These are phyloP conservation scores for Neurospora tetrasperma DNA, from an alignment of 495 filamentous ascomycete species.

Conservation along the genomic window DNA sequence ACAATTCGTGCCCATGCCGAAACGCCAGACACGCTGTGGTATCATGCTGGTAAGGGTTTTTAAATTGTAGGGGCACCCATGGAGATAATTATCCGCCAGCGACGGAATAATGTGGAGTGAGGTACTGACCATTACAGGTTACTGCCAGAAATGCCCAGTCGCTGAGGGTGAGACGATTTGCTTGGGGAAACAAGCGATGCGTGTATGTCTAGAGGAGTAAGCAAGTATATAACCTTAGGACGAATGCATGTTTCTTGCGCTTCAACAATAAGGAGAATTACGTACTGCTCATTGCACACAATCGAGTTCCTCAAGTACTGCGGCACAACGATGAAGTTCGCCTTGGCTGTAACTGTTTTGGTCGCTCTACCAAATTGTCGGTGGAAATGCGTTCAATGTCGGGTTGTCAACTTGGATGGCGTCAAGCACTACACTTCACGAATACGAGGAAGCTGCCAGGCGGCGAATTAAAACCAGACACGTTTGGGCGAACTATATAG, in stretches of 20 bases:
- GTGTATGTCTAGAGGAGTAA: not conserved
- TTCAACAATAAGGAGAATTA: not conserved
- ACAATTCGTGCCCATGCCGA: not conserved
- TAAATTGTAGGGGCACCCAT: not conserved
- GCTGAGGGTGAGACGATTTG: not conserved
- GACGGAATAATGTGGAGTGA: not conserved
- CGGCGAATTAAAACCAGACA: too few relatives aligned
- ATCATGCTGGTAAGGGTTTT: too few relatives aligned
- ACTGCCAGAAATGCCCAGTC: not conserved
- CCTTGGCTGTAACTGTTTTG: not conserved
- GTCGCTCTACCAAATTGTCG: too few relatives aligned
- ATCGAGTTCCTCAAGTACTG: not conserved
- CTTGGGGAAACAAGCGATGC: not conserved
- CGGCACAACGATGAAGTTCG: not conserved
- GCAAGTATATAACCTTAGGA: not conserved
- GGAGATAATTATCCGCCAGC: not conserved
- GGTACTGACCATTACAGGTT: not conserved
- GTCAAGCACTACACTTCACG: too few relatives aligned
- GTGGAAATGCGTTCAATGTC: too few relatives aligned
- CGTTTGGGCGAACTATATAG: too few relatives aligned
- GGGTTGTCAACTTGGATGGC: too few relatives aligned
- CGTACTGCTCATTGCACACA: not conserved
- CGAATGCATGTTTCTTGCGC: not conserved
- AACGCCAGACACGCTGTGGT: not conserved
- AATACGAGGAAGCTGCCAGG: too few relatives aligned